Base-by-base conservation (phyloP, 2,329 filamentous ascomycete species). In the Scopulariopsis brevicaulis region DNA sequence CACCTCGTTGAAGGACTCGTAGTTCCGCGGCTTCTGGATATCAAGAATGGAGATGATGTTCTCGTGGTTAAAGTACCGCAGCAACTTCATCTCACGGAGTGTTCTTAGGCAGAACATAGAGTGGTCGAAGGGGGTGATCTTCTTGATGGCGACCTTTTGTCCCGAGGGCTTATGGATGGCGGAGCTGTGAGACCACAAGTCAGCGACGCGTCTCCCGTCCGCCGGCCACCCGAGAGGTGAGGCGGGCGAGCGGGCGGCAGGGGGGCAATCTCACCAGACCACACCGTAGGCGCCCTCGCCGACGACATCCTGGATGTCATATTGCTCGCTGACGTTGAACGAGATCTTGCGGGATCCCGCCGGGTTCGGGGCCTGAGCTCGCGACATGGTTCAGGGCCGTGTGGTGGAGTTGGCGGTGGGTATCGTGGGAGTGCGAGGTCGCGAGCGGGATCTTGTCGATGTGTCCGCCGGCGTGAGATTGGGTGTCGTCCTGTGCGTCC, bases 1-100 rank as follows among this genome's bases (percentile, higher is more conserved):
- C 62, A 99, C 94, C 74, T 99, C 94, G 59, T 92, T 92, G 74
- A 99, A 99, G 56, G 85, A 87, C 70, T 97, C 93, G 69, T 95
- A 97, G 77, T 88, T 96, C 67, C 93, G 84, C 50, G 94, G 94
- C 77, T 96, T 96, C 76, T 99, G 94, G 66, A 99, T 99, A 72
- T 99, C 94, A 65, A 99, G 85, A 66, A 99, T 99, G 56, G 92
- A 97, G 71, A 99, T 99, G 77, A 99, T 97, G 75, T 99, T 99
- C 76, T 99, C 94, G 71, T 99, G 94, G 77, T 97, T 99, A 80
- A 99, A 99, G 76, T 99, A 97, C 67, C 94, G 84, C 68, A 99
- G 78, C 59, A 99, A 81, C 83, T 99, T 99, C 94, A 99, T 99
- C 77, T 99, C 94, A 73, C 94, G 91, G 64, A 99, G 79, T 1